phyloP scores from a whole-genome alignment of 192 early-diverging fungal species.

The Backusella macrospora region DNA sequence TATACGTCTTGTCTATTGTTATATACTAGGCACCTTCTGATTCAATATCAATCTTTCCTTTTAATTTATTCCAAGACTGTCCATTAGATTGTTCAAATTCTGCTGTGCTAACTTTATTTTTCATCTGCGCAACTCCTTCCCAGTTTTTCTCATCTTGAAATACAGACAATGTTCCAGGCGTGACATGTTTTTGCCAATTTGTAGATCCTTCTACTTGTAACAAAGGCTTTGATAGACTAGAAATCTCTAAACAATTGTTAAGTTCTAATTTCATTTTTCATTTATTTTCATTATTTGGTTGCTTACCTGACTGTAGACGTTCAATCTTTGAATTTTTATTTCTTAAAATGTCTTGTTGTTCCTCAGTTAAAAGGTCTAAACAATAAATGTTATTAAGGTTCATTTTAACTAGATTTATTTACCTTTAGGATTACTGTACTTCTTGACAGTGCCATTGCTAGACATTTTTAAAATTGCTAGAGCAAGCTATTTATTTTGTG shows the following conservation, averaged over 20 bases:
- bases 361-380: conserved; percentile 40
- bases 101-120: conserved; percentile 31
- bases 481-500: background rate
- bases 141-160: conserved; percentile 54
- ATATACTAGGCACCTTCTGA: conserved; percentile 23
- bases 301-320: conserved; percentile 35
- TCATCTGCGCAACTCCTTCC: conserved; percentile 40
- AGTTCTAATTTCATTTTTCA: background rate
- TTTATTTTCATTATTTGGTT: background rate
- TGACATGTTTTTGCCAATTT: conserved; percentile 47
- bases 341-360: conserved; percentile 38
- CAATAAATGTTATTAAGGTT: background rate
- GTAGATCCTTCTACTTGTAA: conserved; percentile 15
- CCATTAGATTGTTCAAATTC: conserved; percentile 36
- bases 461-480: background rate
- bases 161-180: conserved; percentile 46
- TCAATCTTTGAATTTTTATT: conserved; percentile 38
- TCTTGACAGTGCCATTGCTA: conserved; percentile 6
- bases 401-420: background rate
- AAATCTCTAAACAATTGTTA: conserved; percentile 28
- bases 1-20: background rate
- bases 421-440: conserved; percentile 9
- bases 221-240: conserved; percentile 29
- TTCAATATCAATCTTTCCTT: conserved; percentile 30
- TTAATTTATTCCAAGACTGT: conserved; percentile 38